These are phyloP conservation scores for Xenoacremonium recifei DNA, from an alignment of 2,329 filamentous ascomycete species.

Conservation along the genomic window DNA sequence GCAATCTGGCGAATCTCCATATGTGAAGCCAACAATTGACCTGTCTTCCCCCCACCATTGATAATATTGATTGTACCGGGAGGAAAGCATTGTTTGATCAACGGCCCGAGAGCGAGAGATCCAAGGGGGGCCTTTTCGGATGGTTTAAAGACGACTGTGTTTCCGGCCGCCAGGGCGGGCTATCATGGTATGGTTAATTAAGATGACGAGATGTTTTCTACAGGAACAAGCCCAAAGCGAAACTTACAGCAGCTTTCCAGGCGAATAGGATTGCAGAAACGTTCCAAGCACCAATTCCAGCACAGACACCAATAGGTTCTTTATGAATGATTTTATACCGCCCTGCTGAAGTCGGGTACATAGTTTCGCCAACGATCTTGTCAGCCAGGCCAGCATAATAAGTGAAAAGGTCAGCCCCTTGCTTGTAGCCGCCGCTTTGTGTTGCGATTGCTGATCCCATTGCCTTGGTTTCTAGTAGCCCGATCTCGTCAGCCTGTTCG, in stretches of 20 bases:
- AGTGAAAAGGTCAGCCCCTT: background rate
- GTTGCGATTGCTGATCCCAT: slow-evolving; percentile 1
- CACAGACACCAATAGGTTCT: slow-evolving; percentile 38
- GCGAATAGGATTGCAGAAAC: slow-evolving; percentile 47
- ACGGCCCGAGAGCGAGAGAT: slow-evolving; percentile 44
- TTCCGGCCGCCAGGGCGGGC: slow-evolving; percentile 52
- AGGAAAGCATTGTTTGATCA: slow-evolving; percentile 48
- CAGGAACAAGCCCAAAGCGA: background rate
- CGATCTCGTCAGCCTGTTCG: background rate
- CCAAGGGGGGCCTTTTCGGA: slow-evolving; percentile 53
- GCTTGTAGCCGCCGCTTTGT: background rate
- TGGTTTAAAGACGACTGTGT: slow-evolving; percentile 52
- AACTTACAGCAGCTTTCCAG: slow-evolving; percentile 46
- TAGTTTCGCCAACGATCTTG: slow-evolving; percentile 1
- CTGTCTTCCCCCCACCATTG: slow-evolving; percentile 55
- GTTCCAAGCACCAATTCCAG: slow-evolving; percentile 52
- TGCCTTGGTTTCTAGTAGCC: background rate
- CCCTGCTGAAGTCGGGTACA: background rate
- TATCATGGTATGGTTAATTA: background rate
- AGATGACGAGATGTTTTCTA: slow-evolving; percentile 56
- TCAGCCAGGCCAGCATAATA: slow-evolving; percentile 3
- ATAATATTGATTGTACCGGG: slow-evolving; percentile 47
- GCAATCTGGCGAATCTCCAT: slow-evolving; percentile 57
- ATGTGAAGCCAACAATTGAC: slow-evolving; percentile 54
- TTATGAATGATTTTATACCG: slow-evolving; percentile 3